These are phyloP conservation scores for Ophiostoma sp. DNA, from an alignment of 2,329 filamentous ascomycete species.

Conservation along the genomic window DNA sequence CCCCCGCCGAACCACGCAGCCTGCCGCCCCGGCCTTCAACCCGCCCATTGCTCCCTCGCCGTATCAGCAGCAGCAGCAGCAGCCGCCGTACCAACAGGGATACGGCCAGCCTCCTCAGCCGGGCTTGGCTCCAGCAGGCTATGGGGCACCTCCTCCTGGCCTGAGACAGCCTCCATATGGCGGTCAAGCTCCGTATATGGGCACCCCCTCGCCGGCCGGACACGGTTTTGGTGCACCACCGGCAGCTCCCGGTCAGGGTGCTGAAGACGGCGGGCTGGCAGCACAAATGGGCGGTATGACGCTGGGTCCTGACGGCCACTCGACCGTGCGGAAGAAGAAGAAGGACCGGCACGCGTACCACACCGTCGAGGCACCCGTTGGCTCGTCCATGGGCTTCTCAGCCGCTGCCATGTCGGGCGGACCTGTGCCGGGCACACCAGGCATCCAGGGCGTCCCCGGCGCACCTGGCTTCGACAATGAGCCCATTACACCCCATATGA, in stretches of 20 bases:
- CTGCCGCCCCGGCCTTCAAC: conserved; percentile 48
- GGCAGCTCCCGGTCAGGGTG: conserved; percentile 36
- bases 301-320: conserved; percentile 56
- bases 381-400: conserved; percentile 66
- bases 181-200: conserved; percentile 30
- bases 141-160: conserved; percentile 38
- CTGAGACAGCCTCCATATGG: conserved; percentile 42
- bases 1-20: conserved; percentile 49
- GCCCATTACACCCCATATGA: conserved; percentile 47
- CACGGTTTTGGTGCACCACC: conserved; percentile 34
- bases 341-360: conserved; percentile 95
- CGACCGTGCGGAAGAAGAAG: conserved; percentile 71
- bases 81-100: conserved; percentile 31
- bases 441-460: conserved; percentile 44
- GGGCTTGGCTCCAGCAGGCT: conserved; percentile 30
- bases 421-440: conserved; percentile 4
- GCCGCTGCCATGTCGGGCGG: conserved; percentile 56
- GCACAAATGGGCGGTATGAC: conserved; percentile 78
- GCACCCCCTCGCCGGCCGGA: conserved; percentile 33
- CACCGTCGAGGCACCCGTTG: conserved; percentile 70
- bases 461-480: conserved; percentile 44
- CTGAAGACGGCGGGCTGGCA: conserved; percentile 55
- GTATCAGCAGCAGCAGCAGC: conserved; percentile 48
- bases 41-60: conserved; percentile 55
- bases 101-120: conserved; percentile 40